Conservation (phyloP, 2,329 filamentous ascomycete genomes). For the Colletotrichum tropicicola region DNA sequence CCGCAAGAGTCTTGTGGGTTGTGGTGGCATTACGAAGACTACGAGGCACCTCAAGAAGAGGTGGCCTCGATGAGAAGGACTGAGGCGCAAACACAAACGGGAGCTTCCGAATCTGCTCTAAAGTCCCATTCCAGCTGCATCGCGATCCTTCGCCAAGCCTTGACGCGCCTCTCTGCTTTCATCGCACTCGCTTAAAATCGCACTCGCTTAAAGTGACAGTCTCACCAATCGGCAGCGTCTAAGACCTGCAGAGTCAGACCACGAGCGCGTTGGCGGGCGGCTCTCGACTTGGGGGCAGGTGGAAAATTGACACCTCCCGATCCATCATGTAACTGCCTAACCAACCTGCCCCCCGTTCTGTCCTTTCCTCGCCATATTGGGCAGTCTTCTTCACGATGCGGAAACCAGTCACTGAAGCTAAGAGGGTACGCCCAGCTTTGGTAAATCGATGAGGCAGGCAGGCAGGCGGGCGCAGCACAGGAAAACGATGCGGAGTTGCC, state of each 20-base stretch:
- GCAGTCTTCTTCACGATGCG: no score
- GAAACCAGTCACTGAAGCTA: no score
- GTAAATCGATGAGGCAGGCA: not conserved
- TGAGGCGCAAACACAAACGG: not conserved
- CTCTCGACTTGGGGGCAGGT: not conserved
- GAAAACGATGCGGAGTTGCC: not conserved
- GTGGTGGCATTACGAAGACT: no score
- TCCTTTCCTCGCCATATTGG: no score
- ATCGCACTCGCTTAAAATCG: not conserved
- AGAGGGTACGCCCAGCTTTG: no score
- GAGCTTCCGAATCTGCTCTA: not conserved
- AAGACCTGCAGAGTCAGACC: not conserved
- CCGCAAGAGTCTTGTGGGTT: no score
- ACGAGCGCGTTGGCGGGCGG: not conserved
- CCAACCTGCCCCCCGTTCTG: no score
- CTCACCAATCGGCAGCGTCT: not conserved
- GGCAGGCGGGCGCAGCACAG: not conserved
- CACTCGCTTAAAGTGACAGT: not conserved
- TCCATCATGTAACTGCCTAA: no score
- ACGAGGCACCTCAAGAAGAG: no score
- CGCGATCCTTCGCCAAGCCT: not conserved
- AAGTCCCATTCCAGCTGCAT: not conserved
- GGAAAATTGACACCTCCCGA: no score
- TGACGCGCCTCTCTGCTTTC: not conserved
- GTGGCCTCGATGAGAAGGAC: no score